Evolutionary conservation across 805 yeast genomes (phyloP).

Genomic region (Yamadazyma tumulicola): DNA sequence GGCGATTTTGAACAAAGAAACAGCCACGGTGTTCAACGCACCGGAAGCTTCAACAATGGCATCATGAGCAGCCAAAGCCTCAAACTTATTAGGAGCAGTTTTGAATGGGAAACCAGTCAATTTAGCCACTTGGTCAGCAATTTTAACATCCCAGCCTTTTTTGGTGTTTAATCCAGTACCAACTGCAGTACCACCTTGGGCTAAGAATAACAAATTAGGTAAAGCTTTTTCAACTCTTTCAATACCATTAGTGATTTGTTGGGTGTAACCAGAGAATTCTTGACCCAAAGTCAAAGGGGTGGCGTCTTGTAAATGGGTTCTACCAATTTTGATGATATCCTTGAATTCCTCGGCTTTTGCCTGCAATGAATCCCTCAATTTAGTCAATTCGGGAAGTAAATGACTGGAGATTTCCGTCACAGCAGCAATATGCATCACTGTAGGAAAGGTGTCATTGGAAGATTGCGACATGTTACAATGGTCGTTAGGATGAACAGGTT

Average conservation of each 20-base stretch:
- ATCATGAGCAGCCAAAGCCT: slow-evolving; percentile 98
- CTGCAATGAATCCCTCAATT: slow-evolving; percentile 73
- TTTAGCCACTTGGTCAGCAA: slow-evolving; percentile 81
- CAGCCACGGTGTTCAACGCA: slow-evolving; percentile 93
- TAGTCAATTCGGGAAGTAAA: slow-evolving; percentile 76
- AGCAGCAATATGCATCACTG: slow-evolving; percentile 99
- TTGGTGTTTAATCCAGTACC: slow-evolving; percentile 97
- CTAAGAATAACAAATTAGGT: slow-evolving; percentile 74
- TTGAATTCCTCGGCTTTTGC: slow-evolving; percentile 79
- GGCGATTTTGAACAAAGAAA: slow-evolving; percentile 91
- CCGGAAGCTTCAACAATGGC: slow-evolving; percentile 98
- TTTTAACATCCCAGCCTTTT: slow-evolving; percentile 81
- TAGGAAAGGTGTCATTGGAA: slow-evolving; percentile 98
- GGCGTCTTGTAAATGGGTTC: slow-evolving; percentile 98
- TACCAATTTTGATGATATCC: slow-evolving; percentile 94
- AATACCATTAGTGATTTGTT: slow-evolving; percentile 88
- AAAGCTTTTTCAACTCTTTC: slow-evolving; percentile 75
- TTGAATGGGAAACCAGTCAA: slow-evolving; percentile 85
- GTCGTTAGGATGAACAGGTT: slow-evolving; percentile 96
- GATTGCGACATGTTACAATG: slow-evolving; percentile 98
- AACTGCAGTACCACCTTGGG: slow-evolving; percentile 99
- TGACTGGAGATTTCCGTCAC: slow-evolving; percentile 77
- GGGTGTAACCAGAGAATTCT: slow-evolving; percentile 95
- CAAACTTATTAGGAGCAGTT: slow-evolving; percentile 98
- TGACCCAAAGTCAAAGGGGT: slow-evolving; percentile 97